These are phyloP conservation scores for Globisporangium carolinianum DNA, from an alignment of 352 stramenopile genomes.

Conservation along the genomic window DNA sequence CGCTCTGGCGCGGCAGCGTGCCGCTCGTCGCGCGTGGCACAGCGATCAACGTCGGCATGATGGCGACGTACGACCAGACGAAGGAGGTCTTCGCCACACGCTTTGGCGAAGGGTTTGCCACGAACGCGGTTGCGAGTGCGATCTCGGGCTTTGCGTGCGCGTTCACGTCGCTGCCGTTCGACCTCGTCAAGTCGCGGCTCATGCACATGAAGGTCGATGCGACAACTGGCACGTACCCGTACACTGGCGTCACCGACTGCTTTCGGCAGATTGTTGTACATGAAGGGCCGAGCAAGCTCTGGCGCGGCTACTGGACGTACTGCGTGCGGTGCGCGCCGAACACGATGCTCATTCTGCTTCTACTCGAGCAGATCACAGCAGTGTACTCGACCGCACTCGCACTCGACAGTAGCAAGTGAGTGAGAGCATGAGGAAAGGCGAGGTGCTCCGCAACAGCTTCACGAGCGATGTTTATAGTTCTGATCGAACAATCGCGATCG, in stretches of 20 bases:
- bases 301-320: slow-evolving; percentile 97
- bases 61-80: slow-evolving; percentile 98
- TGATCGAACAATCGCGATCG: too few relatives aligned
- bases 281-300: slow-evolving; percentile 96
- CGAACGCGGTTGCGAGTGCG: slow-evolving; percentile 90
- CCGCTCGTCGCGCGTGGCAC: slow-evolving; percentile 97
- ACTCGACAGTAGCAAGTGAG: neutral
- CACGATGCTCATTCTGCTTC: slow-evolving; percentile 99
- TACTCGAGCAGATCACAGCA: slow-evolving; percentile 91
- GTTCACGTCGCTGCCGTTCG: slow-evolving; percentile 97
- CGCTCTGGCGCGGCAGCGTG: slow-evolving; percentile 88
- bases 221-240: slow-evolving; percentile 88
- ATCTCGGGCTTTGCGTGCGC: slow-evolving; percentile 97
- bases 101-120: slow-evolving; percentile 70
- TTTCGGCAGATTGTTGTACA: slow-evolving; percentile 92
- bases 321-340: slow-evolving; percentile 98
- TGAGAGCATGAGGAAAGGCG: too few relatives aligned
- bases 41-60: slow-evolving; percentile 99
- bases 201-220: slow-evolving; percentile 96
- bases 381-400: neutral
- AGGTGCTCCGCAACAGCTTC: too few relatives aligned
- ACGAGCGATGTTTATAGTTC: too few relatives aligned
- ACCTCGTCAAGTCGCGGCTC: slow-evolving; percentile 97
- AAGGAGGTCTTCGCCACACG: slow-evolving; percentile 85
- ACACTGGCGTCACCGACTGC: slow-evolving; percentile 94